A percentile compares a stretch with the other conserved stretches of the same genome.
phyloP scores from a whole-genome alignment of 805 yeast genomes.

The Sugiyamaella lignohabitans region DNA sequence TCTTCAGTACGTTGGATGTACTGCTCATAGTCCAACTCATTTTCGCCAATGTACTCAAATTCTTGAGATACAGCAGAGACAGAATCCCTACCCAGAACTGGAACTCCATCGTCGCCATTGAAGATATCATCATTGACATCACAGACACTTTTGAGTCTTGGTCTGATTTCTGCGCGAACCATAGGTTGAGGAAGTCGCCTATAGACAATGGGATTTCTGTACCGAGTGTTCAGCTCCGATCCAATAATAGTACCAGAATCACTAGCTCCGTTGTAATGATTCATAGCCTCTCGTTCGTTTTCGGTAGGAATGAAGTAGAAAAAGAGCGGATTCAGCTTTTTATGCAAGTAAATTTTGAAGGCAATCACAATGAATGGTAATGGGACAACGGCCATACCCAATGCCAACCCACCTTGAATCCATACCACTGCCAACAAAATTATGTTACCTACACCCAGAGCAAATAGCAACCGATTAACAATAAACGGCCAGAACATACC shows the following conservation, averaged over 20 bases:
- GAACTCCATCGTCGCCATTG: background rate
- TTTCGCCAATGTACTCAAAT: conserved; percentile 15
- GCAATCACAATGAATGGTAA: conserved; percentile 24
- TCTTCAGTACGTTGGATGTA: background rate
- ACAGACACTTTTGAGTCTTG: conserved; percentile 13
- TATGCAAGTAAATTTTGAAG: conserved; percentile 24
- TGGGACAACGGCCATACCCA: conserved; percentile 31
- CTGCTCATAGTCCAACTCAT: conserved; percentile 15
- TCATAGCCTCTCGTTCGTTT: conserved; percentile 16
- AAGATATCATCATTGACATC: conserved; percentile 4
- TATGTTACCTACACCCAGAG: conserved; percentile 33
- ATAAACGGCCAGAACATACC: conserved; percentile 35
- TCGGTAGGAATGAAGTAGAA: conserved; percentile 19
- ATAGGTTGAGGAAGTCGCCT: conserved; percentile 19
- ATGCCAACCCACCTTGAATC: conserved; percentile 32
- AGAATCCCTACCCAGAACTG: background rate
- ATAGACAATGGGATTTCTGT: conserved; percentile 21
- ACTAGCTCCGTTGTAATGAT: background rate
- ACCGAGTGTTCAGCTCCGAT: conserved; percentile 15
- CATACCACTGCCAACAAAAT: conserved; percentile 33
- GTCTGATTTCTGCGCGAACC: conserved; percentile 21
- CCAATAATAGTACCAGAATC: conserved; percentile 2
- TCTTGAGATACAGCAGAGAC: background rate
- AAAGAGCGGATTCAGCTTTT: conserved; percentile 12
- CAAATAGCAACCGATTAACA: conserved; percentile 30